phyloP scores from a whole-genome alignment of 2,329 filamentous ascomycete species.

The Colletotrichum caudatum region DNA sequence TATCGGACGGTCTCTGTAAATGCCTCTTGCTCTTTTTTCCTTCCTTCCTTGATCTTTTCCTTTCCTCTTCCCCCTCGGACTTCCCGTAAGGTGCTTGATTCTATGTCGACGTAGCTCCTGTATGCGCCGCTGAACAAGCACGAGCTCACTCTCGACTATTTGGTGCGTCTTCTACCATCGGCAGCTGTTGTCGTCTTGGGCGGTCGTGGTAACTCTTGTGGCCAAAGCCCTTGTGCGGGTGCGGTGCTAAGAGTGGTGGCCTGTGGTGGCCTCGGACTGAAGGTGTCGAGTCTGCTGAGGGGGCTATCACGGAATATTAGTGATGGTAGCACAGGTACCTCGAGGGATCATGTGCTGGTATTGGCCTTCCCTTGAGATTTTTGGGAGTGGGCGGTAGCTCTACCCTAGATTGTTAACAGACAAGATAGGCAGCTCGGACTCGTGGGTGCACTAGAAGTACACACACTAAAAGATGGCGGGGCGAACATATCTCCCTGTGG shows the following conservation, averaged over 20 bases:
- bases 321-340: not conserved
- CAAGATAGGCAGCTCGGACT: not conserved
- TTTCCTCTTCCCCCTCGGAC: not conserved
- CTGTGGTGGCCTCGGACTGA: not conserved
- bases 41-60: not conserved
- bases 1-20: conserved; percentile 25
- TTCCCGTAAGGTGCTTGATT: not conserved
- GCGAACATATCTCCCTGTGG: not conserved
- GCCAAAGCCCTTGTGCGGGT: conserved; percentile 9
- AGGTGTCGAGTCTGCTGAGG: not conserved
- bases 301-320: not conserved
- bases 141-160: too few relatives aligned
- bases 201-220: not conserved
- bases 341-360: not conserved
- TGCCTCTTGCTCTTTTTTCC: not conserved
- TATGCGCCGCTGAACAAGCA: not conserved
- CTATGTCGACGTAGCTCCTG: not conserved
- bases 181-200: conserved; percentile 2
- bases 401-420: not conserved
- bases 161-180: not conserved
- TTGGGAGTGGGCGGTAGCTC: not conserved
- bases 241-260: not conserved
- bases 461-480: not conserved
- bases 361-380: not conserved
- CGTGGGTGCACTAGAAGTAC: not conserved